Base-by-base conservation (phyloP, 257 asterid species). In the Jaltomata sinuosa region DNA sequence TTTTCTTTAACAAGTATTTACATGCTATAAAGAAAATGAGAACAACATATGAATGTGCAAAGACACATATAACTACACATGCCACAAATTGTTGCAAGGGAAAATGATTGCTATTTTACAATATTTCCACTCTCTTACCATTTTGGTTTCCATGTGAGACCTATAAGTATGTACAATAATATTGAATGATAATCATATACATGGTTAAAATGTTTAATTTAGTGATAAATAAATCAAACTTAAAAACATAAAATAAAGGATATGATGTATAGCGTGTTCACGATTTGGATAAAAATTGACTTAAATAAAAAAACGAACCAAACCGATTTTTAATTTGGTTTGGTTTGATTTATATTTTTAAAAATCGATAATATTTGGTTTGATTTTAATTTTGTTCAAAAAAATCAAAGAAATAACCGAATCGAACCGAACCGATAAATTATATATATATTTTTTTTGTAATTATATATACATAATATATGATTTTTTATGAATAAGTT, bases 11-110 rank as follows among this genome's bases (percentile, higher is more conserved):
- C 19, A 45, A 79, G 53, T 50, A 57, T 21, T 57, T 32, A 32
- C 34, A 8, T 34, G 47, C 16, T 94, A 94, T 54, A 88, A 86
- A 61, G 27, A 49, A 31, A 9, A 8, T 72, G 42, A 72, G 31
- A 6, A 67, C 6, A 31, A 65, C 45, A 32, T 16, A 8, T 55
- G 27, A 68, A n/a, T 29, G 68, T 78, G 29, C 40, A 77, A 42
- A 69, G 68, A 22, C 34, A 27, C 38, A 8, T 6, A 59, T 61
- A 34, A 61, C 16, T 59, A 9, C 82, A 29, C 45, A 78, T 78
- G 82, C 64, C 29, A 79, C 36, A 15, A 40, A 79, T 52, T 29
- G 21, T 32, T 72, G 50, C 31, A n/a, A 40, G 36, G 55, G 32
- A n/a, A 72, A 72, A 25, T 22, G 38, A 42, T 25, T 74, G 59